Evolutionary conservation across 2,329 filamentous ascomycete species (phyloP).

Genomic region (Fonsecaea erecta): DNA sequence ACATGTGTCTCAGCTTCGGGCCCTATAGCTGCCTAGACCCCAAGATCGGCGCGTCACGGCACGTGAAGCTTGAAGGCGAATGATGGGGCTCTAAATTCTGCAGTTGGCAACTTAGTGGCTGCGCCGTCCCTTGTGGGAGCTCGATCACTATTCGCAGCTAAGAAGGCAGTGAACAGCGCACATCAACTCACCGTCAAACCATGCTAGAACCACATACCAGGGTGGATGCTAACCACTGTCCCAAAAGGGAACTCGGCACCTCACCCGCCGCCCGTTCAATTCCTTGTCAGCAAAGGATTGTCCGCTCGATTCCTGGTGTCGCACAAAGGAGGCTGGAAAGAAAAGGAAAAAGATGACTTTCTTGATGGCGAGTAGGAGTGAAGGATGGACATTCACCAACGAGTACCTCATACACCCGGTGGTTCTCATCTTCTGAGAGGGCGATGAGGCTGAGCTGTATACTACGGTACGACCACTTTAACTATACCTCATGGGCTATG

Average conservation of each 20-base stretch:
- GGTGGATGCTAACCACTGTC: neutral
- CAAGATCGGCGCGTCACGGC: neutral
- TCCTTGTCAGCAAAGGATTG: neutral
- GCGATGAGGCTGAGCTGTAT: conserved; percentile 7
- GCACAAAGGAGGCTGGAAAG: neutral
- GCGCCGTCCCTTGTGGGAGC: conserved; percentile 4
- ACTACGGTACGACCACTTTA: neutral
- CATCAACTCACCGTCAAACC: neutral
- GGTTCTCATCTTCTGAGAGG: neutral
- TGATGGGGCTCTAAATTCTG: conserved; percentile 1
- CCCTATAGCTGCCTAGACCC: neutral
- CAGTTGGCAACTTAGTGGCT: neutral
- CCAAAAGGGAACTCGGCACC: conserved; percentile 5
- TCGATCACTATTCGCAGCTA: neutral
- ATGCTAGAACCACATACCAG: neutral
- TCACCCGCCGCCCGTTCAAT: neutral
- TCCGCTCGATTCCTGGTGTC: neutral
- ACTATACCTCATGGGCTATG: neutral
- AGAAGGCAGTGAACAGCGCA: neutral
- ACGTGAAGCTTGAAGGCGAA: neutral
- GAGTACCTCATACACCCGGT: neutral
- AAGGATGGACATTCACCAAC: neutral
- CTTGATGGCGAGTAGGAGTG: neutral
- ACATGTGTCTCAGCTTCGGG: neutral
- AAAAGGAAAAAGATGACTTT: neutral